Percentiles rank a stretch among this genome's conserved stretches.
phyloP scores from a whole-genome alignment of 2,329 filamentous ascomycete genomes.

The Fusarium sp. region DNA sequence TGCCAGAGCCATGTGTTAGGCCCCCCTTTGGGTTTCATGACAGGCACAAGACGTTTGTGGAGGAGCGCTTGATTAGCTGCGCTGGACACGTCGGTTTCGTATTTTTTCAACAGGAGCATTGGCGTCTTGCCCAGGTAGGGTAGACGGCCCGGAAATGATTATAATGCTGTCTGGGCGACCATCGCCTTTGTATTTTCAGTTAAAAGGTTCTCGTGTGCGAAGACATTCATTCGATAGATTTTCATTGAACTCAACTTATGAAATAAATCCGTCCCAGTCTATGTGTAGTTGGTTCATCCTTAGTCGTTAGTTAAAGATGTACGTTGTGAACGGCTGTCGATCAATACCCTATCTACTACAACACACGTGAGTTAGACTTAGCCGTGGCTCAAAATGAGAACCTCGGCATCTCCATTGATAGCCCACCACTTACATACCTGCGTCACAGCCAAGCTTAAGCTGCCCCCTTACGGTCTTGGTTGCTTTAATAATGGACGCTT shows the following conservation, averaged over 20 bases:
- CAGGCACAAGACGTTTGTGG: conserved; percentile 32
- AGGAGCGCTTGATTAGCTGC: conserved; percentile 44
- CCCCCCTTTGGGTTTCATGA: conserved; percentile 43
- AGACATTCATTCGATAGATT: conserved; percentile 44
- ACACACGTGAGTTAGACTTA: conserved; percentile 24
- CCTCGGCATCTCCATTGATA: conserved; percentile 47
- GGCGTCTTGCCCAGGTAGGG: conserved; percentile 47
- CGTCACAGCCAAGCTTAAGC: conserved; percentile 21
- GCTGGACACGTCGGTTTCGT: conserved; percentile 43
- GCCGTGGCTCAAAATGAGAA: conserved; percentile 30
- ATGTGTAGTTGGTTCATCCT: background rate
- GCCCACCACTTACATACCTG: conserved; percentile 26
- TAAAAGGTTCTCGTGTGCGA: conserved; percentile 34
- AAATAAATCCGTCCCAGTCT: background rate
- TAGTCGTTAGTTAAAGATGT: no score
- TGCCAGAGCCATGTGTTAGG: conserved; percentile 20
- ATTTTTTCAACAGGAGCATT: conserved; percentile 48
- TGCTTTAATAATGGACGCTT: background rate
- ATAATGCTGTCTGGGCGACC: conserved; percentile 50
- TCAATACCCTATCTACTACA: background rate
- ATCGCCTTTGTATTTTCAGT: conserved; percentile 46
- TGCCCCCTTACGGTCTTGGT: background rate
- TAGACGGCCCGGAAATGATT: conserved; percentile 47
- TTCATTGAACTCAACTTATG: conserved; percentile 23
- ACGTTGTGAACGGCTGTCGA: background rate